These are phyloP conservation scores for Scutellaria minor DNA, from an alignment of 257 asterid genomes.

Conservation along the genomic window DNA sequence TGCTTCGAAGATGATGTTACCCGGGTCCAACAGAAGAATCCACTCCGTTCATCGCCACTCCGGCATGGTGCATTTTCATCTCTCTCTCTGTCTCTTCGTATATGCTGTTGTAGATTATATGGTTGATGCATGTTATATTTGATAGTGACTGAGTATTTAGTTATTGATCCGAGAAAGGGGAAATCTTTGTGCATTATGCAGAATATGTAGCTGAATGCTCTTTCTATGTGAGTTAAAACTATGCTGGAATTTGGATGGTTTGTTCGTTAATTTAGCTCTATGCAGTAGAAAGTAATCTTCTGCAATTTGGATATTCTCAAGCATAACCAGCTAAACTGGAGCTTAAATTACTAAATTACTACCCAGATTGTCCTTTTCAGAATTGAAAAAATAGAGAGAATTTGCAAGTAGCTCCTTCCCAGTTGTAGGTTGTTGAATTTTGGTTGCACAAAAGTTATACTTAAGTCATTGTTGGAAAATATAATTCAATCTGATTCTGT, in stretches of 20 bases:
- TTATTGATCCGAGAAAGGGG: conserved; percentile 9
- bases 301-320: background rate
- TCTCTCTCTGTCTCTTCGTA: background rate
- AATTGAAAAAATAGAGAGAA: conserved; percentile 6
- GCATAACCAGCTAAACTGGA: background rate
- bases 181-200: background rate
- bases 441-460: background rate
- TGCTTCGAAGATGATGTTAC: conserved; percentile 90
- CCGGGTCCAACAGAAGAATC: conserved; percentile 87
- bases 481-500: background rate
- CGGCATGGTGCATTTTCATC: conserved; percentile 67
- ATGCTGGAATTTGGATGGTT: background rate
- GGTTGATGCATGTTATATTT: background rate
- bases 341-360: background rate
- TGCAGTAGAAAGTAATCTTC: conserved; percentile 3
- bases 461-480: background rate
- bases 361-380: background rate
- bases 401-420: conserved; percentile 1
- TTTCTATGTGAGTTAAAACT: no score
- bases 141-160: conserved; percentile 1
- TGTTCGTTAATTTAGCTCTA: background rate
- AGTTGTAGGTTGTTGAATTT: background rate
- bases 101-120: background rate
- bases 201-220: background rate
- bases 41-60: conserved; percentile 91